Conservation (phyloP, 495 filamentous ascomycete species). For the Tetracladium setigerum region DNA sequence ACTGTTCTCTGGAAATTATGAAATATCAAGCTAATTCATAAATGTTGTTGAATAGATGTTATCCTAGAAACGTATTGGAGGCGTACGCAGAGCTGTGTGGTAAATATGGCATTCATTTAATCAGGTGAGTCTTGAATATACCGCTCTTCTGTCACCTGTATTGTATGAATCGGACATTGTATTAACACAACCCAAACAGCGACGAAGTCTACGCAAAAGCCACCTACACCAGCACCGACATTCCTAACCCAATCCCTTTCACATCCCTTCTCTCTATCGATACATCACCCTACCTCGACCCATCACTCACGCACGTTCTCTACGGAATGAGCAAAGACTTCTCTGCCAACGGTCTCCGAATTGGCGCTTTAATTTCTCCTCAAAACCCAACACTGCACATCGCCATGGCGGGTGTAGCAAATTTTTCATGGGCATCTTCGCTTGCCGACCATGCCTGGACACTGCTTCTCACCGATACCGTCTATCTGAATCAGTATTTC, state of each 20-base stretch:
- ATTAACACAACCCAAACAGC: not conserved
- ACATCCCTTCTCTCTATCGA: slow-evolving; percentile 8
- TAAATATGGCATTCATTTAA: not conserved
- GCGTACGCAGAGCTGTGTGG: not conserved
- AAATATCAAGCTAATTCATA: too few species aligned
- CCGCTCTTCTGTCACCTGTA: not conserved
- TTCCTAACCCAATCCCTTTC: slow-evolving; percentile 3
- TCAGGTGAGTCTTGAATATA: not conserved
- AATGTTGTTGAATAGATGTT: not conserved
- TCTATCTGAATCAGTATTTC: slow-evolving; percentile 1
- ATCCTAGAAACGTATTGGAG: not conserved
- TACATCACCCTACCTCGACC: not conserved
- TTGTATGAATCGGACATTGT: not conserved
- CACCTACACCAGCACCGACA: not conserved
- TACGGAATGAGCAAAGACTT: slow-evolving; percentile 14
- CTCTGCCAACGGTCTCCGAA: slow-evolving; percentile 7
- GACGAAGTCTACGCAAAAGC: slow-evolving; percentile 9
- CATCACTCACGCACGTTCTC: slow-evolving; percentile 1
- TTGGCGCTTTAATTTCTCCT: slow-evolving; percentile 2
- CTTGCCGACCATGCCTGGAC: slow-evolving; percentile 4
- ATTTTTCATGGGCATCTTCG: slow-evolving; percentile 6
- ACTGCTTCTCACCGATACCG: not conserved
- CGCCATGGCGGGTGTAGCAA: not conserved
- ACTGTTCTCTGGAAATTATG: too few species aligned
- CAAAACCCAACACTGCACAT: not conserved